Percentiles rank a stretch among this genome's conserved stretches.
Conservation (phyloP, 2,329 filamentous ascomycete species). For the Tympanopsis confertula region DNA sequence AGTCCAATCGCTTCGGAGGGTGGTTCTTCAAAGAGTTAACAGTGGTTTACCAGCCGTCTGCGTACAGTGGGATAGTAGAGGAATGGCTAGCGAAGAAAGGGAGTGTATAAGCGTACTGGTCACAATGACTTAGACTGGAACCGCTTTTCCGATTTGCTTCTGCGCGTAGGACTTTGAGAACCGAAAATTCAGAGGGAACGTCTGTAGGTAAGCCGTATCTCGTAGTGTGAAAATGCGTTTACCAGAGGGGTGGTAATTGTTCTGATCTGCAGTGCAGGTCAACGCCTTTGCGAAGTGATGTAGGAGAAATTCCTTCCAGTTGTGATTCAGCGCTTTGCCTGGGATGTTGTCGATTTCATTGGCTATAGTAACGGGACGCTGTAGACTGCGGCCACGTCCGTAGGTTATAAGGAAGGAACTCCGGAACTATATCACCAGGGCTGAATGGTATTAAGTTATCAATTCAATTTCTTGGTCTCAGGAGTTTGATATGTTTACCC, state of each 20-base stretch:
- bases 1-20: background rate
- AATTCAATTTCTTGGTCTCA: background rate
- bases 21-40: background rate
- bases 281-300: background rate
- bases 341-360: too few species aligned
- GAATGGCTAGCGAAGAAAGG: too few species aligned
- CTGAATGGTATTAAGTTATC: background rate
- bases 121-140: too few species aligned
- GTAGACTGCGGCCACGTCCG: too few species aligned
- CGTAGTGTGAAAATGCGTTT: background rate
- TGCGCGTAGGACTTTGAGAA: background rate
- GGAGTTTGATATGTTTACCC: background rate
- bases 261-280: background rate
- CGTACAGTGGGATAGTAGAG: background rate
- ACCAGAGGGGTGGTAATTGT: background rate
- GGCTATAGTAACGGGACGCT: too few species aligned
- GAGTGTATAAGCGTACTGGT: too few species aligned
- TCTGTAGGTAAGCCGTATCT: background rate
- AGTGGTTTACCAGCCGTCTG: background rate
- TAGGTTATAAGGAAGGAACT: background rate
- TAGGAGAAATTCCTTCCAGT: too few species aligned
- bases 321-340: background rate
- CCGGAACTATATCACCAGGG: background rate
- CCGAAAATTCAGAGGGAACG: background rate
- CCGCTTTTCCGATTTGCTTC: slow-evolving; percentile 1